Evolutionary conservation across 1,284 basidiomycete species (phyloP), one percentile per base, ranked within the genome.

Genomic region (Cystobasidium pallidum): DNA sequence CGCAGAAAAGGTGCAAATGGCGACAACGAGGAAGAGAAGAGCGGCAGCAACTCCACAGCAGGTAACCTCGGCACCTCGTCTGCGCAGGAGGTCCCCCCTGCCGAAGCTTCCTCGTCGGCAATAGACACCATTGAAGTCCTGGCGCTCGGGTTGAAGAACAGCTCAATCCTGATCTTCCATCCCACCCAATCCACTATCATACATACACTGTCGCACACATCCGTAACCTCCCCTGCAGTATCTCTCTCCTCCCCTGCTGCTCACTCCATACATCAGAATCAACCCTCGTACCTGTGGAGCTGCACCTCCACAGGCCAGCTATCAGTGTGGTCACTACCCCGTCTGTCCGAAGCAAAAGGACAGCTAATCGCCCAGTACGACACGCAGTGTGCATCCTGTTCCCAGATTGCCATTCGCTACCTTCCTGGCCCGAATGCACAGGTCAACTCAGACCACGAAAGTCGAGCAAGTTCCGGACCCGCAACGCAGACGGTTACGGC

Each of bases 141-240:
- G 17, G 59, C 59, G 21, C 21, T 71, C 21, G 68, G 68, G 28
- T 34, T 71, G 15, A 41, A 59, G 41, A 63, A 24, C 30, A 59
- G 49, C 26, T 51, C 54, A 7, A 64, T 64, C 19, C 21, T 52
- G 15, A n/a, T 71, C 10, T 15, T 71, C 30, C 54, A 71, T 52
- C 68, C 68, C 19, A 58, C 61, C 7, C 54, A 71, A n/a, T 63
- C 59, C 13, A 54, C 49, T 8, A 32, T 71, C n/a, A 52, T 71
- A 10, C 36, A 51, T 32, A 71, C 68, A 15, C 36, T 71, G 19
- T 71, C 68, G 10, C 68, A 71, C 28, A 49, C 68, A 19, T 54
- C 68, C 7, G 36, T 49, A 30, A 54, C 47, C 15, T 34, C 47
- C 2, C 39, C 68, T 32, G 28, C 52, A 47, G n/a, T 39, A 15